These are phyloP conservation scores for Neurospora intermedia DNA, from an alignment of 495 filamentous ascomycete species.

Conservation along the genomic window DNA sequence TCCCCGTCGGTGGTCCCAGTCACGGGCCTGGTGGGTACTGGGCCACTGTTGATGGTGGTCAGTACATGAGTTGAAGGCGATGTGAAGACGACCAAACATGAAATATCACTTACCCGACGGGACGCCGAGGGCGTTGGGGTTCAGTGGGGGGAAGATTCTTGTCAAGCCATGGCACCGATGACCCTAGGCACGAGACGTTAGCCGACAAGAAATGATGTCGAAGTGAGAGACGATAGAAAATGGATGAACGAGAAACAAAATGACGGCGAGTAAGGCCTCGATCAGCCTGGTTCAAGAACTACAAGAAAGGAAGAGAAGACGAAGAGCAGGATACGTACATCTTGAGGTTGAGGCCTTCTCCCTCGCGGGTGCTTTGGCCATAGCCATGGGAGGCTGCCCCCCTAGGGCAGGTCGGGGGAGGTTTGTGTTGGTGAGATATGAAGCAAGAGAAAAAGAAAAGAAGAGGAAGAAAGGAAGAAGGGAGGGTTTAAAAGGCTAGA, in stretches of 20 bases:
- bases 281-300: background rate
- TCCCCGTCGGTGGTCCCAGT: background rate
- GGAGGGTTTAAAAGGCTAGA: background rate
- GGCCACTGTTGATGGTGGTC: background rate
- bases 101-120: background rate
- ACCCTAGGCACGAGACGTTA: background rate
- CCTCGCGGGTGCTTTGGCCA: background rate
- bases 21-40: background rate
- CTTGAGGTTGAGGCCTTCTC: background rate
- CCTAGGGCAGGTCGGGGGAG: background rate
- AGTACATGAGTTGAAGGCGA: background rate
- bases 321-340: background rate
- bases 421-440: background rate
- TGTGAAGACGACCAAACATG: background rate
- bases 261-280: background rate
- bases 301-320: background rate
- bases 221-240: background rate
- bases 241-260: background rate
- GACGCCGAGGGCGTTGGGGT: background rate
- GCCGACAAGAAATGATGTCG: background rate
- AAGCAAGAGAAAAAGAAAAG: background rate
- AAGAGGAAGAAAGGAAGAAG: background rate
- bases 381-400: background rate
- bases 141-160: too few relatives aligned
- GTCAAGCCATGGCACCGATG: background rate